A percentile compares a stretch with the other conserved stretches of the same genome.
phyloP scores from a whole-genome alignment of 331 rosid species.

The Spiraea crenata region DNA sequence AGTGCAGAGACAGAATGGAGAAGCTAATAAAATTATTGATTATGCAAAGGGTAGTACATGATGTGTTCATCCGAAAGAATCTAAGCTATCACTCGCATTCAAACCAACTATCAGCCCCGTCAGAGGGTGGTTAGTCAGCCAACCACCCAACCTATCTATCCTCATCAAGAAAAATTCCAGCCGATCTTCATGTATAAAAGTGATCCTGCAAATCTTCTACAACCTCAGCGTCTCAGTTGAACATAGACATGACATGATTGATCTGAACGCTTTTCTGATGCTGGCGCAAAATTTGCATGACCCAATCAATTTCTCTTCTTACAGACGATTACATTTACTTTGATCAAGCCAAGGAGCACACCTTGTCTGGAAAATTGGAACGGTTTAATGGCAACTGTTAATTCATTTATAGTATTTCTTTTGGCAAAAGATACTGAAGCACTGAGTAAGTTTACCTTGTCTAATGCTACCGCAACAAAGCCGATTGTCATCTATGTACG shows the following conservation, averaged over 20 bases:
- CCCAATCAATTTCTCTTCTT: constrained; percentile 6
- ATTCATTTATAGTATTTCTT: background rate
- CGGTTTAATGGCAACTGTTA: constrained; percentile 21
- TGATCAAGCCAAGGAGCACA: constrained; percentile 74
- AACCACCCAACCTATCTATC: too few relatives aligned
- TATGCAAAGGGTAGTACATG: background rate
- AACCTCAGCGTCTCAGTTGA: background rate
- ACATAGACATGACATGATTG: constrained; percentile 21
- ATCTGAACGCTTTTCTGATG: constrained; percentile 23
- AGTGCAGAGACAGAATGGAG: background rate
- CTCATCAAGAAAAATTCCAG: background rate
- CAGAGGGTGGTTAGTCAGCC: background rate
- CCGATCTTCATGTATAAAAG: background rate
- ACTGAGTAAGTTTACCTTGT: constrained; percentile 57
- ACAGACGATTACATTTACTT: constrained; percentile 7
- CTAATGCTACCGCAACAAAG: constrained; percentile 85
- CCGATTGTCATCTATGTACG: constrained; percentile 88
- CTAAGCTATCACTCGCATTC: background rate
- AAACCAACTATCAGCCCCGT: background rate
- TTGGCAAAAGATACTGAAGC: background rate
- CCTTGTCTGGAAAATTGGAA: constrained; percentile 81
- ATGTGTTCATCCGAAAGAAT: background rate
- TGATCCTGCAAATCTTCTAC: constrained; percentile 4
- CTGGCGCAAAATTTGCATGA: constrained; percentile 9
- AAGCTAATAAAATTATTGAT: background rate